Conservation (phyloP, 2,329 filamentous ascomycete genomes). For the Epichloe scottii region DNA sequence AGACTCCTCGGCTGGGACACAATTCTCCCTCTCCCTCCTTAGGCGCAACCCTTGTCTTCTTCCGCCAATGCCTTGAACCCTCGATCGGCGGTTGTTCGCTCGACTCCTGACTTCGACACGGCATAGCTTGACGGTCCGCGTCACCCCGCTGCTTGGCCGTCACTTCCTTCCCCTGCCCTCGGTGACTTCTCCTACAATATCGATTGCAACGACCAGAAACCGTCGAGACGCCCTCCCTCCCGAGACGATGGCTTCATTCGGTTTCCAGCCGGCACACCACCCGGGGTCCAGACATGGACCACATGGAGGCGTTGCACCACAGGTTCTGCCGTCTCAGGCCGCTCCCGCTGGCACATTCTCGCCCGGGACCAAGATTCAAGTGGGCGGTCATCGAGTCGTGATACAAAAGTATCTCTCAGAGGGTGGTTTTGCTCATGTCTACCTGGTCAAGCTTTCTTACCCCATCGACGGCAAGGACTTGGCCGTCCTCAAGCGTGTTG, state of each 20-base stretch:
- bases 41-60: background rate
- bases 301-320: conserved; percentile 31
- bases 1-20: background rate
- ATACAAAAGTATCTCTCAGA: conserved; percentile 98
- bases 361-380: conserved; percentile 91
- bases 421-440: conserved; percentile 96
- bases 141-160: background rate
- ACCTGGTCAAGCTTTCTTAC: conserved; percentile 77
- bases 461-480: conserved; percentile 65
- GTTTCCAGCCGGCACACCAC: conserved; percentile 20
- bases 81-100: background rate
- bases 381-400: conserved; percentile 81
- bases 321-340: conserved; percentile 11
- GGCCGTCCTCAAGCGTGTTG: conserved; percentile 86
- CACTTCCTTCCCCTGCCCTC: background rate
- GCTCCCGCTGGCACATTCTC: conserved; percentile 74
- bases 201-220: background rate
- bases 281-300: conserved; percentile 21
- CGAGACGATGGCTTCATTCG: conserved; percentile 23
- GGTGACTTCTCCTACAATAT: background rate
- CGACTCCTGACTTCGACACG: background rate
- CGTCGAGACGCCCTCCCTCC: background rate
- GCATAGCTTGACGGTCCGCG: background rate
- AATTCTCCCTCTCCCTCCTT: too few species aligned
- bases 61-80: background rate